Evolutionary conservation across 1,284 basidiomycete species (phyloP).

Genomic region (Uromyces viciae-fabae): DNA sequence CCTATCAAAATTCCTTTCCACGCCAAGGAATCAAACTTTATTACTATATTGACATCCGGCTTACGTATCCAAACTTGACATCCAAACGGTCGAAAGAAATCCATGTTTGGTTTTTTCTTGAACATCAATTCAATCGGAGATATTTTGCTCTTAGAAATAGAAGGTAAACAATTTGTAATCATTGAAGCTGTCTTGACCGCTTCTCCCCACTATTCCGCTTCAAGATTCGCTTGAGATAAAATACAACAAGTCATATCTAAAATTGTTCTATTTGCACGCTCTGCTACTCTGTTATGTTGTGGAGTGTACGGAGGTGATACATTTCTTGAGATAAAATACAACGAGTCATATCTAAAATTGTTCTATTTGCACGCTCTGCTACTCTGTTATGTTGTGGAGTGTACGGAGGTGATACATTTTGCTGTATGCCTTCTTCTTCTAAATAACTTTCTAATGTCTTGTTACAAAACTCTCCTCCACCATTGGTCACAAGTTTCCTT

Average conservation of each 20-base stretch:
- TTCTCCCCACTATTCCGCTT: neutral
- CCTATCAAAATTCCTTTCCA: neutral
- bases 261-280: neutral
- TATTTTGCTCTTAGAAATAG: neutral
- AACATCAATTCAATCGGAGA: neutral
- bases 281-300: neutral
- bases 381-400: neutral
- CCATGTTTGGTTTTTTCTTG: neutral
- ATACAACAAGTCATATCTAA: neutral
- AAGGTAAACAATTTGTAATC: neutral
- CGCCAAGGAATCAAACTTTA: neutral
- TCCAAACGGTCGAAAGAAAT: neutral
- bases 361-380: neutral
- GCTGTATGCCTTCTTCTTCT: neutral
- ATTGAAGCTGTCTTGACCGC: neutral
- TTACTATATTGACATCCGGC: neutral
- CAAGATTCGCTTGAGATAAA: neutral
- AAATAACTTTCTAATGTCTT: neutral
- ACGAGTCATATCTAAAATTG: neutral
- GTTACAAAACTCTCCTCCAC: neutral
- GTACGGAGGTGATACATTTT: neutral
- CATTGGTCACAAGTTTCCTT: neutral
- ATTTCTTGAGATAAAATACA: too few species aligned
- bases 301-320: neutral
- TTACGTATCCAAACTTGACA: neutral